Evolutionary conservation across 2,329 filamentous ascomycete genomes (phyloP), one percentile per base, ranked within the genome.

Genomic region (Trichophaea hybrida): DNA sequence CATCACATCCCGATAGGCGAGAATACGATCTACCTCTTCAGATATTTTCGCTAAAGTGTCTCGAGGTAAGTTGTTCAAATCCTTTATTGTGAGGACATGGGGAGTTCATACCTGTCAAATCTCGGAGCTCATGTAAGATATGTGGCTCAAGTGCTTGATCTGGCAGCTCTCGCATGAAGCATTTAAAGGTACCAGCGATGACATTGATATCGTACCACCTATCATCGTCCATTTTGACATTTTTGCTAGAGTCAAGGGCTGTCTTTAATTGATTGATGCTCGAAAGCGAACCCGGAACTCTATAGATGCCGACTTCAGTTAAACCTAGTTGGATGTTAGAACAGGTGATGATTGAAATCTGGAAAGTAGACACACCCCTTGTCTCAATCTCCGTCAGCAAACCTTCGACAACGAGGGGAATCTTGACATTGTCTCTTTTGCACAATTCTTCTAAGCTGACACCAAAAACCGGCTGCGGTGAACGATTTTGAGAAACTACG

Each of bases 41-140:
- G 65, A 56, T 46, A 64, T 55, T 32, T 62, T 54, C 50, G 50
- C 63, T 66, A 24, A 37, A 12, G 33, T 32, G 34, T 59, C 51
- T 50, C 35, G 24, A 37, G 17, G 8, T 56, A 59, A 63, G 61
- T 53, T 49, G 48, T 60, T 46, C 12, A 4, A 17, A 51, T 12
- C 37, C n/a, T 33, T 46, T 4, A 17, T 37, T 53, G 5, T 12
- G 53, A 31, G 6, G 2, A 55, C 34, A 13, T 54, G 12, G 51
- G n/a, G 35, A 37, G 12, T 83, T 73, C 72, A 82, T 78, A 64
- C 82, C 79, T 71, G 78, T 81, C 58, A 85, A 75, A 58, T 73
- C 76, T 59, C 78, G 74, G 52, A 84, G 73, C 67, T 85, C 82
- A 57, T 84, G 80, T 55, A 80, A 74, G 59, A 85, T 75, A 68